Percentiles rank a stretch among this genome's conserved stretches.
Conservation (phyloP, 2,329 filamentous ascomycete genomes). For the Aspergillus melleus region DNA sequence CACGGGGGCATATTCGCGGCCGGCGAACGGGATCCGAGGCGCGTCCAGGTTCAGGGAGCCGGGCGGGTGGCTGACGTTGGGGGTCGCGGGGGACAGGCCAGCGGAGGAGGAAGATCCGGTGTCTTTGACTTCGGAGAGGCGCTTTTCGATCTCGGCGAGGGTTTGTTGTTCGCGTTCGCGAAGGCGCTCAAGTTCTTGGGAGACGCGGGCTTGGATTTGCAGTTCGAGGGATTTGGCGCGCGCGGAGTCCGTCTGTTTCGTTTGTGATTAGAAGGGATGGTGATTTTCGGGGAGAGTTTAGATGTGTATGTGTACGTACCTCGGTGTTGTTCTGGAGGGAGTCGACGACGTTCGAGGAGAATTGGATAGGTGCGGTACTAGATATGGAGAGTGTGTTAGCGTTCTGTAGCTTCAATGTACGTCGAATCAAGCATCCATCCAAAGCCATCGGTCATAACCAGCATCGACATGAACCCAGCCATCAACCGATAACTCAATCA, state of each 20-base stretch:
- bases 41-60: constrained; percentile 41
- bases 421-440: background rate
- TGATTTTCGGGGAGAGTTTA: background rate
- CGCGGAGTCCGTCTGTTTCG: constrained; percentile 75
- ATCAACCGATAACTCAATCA: background rate
- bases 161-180: constrained; percentile 68
- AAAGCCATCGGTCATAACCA: background rate
- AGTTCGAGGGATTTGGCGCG: constrained; percentile 81
- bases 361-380: constrained; percentile 58
- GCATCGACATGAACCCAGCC: no score
- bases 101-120: constrained; percentile 25
- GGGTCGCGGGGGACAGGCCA: constrained; percentile 11
- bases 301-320: constrained; percentile 53
- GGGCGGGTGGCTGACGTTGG: constrained; percentile 23
- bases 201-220: constrained; percentile 83
- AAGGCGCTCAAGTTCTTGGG: constrained; percentile 78
- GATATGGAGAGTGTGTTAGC: constrained; percentile 22
- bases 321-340: constrained; percentile 81
- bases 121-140: constrained; percentile 47
- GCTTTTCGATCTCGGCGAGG: constrained; percentile 68
- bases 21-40: constrained; percentile 45
- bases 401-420: background rate
- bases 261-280: constrained; percentile 1
- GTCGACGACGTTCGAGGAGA: constrained; percentile 81
- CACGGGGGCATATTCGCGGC: constrained; percentile 34